Base-by-base conservation (phyloP, 306 rosid genomes). In the Vigna radiata region DNA sequence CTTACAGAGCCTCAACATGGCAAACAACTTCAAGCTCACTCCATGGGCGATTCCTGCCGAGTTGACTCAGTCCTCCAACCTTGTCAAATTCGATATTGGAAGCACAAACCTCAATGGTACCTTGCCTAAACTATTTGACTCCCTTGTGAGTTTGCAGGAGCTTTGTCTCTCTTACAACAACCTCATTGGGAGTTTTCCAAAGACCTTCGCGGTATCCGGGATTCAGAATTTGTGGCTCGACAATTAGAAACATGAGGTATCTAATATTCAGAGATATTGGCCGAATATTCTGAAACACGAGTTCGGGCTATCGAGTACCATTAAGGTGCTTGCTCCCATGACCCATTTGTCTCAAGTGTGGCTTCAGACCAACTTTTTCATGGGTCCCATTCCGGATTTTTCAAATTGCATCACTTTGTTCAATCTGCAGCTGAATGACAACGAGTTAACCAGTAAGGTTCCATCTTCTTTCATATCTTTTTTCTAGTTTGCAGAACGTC, bases 161-260 rank as follows among this genome's bases (percentile, higher is more conserved):
- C 55, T 92, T 37, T 89, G 91, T 49, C 93, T 92, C 58, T 90
- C 96, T 41, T 92, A 90, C 88, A 92, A 92, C 69, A 87, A 88
- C 50, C 85, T 92, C 64, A 83, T 87, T 12, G 96, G 97, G 12
- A 10, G 56, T 9, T 79, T 92, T 31, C 96, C 97, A 3, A 70
- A 36, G 19, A 50, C 89, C 5, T 78, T 92, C 0, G 77, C 72
- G 0, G 86, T 89, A 82, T 88, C 97, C 52, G 81, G 21, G 33
- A 86, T 92, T 44, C 78, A 7, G 71, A 77, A 82, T 44, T 44
- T 92, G 4, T 92, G 97, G 97, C 83, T 92, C 33, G 90, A 92
- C 81, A 92, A 92, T 73, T 96, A 92, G 84, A 9, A 6, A n/a
- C n/a, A n/a, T n/a, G n/a, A 19, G 21, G 21, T 19, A 19, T 19